These are phyloP conservation scores for Myriosclerotinia duriaeana DNA, from an alignment of 2,329 filamentous ascomycete species.

Conservation along the genomic window DNA sequence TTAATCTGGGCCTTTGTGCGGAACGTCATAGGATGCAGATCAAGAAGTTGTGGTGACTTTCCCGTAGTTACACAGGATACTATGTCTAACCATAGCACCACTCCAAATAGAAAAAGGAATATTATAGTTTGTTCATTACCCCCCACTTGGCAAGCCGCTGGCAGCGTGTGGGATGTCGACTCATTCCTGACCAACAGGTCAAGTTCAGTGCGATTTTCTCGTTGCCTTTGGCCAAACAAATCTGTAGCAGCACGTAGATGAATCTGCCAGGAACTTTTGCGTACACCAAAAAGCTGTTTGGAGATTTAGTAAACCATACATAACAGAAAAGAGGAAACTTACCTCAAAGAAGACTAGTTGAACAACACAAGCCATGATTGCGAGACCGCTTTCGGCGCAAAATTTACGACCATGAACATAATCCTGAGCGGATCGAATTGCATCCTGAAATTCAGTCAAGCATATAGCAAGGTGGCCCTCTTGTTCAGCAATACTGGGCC, in stretches of 20 bases:
- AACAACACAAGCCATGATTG: constrained; percentile 52
- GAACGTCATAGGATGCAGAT: constrained; percentile 46
- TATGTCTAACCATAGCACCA: constrained; percentile 52
- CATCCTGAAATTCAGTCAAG: constrained; percentile 17
- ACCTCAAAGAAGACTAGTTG: constrained; percentile 56
- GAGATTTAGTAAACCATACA: constrained; percentile 32
- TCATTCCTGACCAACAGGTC: constrained; percentile 16
- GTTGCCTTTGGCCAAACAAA: constrained; percentile 26
- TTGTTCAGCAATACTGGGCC: constrained; percentile 30
- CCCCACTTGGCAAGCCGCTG: background rate
- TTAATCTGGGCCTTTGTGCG: constrained; percentile 41
- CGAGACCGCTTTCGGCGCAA: constrained; percentile 32
- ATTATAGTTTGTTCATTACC: constrained; percentile 45
- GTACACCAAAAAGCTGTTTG: constrained; percentile 47
- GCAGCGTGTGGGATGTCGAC: background rate
- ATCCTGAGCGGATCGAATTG: constrained; percentile 38
- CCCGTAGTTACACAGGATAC: constrained; percentile 50
- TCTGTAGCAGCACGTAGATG: constrained; percentile 35
- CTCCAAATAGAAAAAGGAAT: constrained; percentile 49
- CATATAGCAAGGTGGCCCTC: constrained; percentile 37
- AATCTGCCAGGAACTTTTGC: constrained; percentile 32
- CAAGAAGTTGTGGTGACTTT: constrained; percentile 45
- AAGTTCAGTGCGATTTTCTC: constrained; percentile 13
- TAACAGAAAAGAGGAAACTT: constrained; percentile 2
- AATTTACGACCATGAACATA: background rate